Percentiles rank a stretch among this genome's conserved stretches.
phyloP scores from a whole-genome alignment of 1,284 basidiomycete genomes.

The Cutaneotrichosporon sp. region DNA sequence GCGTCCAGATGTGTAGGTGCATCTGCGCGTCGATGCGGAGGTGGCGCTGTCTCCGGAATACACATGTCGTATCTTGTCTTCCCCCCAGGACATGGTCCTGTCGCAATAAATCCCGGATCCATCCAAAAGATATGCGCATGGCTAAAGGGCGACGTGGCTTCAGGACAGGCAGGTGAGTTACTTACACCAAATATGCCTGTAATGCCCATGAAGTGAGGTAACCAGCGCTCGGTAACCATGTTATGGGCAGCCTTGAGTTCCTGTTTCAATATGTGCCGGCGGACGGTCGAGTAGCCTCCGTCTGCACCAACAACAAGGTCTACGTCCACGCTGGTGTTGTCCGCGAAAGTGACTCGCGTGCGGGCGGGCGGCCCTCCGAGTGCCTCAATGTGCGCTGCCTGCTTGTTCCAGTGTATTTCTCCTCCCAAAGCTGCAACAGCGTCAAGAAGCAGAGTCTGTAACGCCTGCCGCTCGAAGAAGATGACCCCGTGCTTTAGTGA shows the following conservation, averaged over 20 bases:
- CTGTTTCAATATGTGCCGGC: neutral
- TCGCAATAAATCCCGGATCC: conserved; percentile 1
- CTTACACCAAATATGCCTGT: conserved; percentile 1
- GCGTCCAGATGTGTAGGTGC: neutral
- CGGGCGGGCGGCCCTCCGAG: neutral
- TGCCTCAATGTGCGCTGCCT: neutral
- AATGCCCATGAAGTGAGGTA: neutral
- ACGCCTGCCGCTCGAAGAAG: neutral
- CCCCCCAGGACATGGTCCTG: neutral
- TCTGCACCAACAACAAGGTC: conserved; percentile 4
- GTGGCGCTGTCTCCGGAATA: neutral
- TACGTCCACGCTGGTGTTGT: neutral
- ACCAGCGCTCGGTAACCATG: neutral
- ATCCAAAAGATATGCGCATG: neutral
- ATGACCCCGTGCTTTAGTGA: neutral
- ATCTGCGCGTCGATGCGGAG: neutral
- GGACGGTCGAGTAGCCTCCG: neutral
- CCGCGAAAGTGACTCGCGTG: neutral
- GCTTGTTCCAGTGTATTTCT: neutral
- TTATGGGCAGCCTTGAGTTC: neutral
- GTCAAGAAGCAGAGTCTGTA: neutral
- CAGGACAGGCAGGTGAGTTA: neutral
- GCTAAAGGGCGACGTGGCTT: neutral
- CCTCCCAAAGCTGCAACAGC: neutral
- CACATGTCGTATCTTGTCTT: neutral